Conservation (phyloP, 1,284 basidiomycete species). For the Calocybe gambosa region DNA sequence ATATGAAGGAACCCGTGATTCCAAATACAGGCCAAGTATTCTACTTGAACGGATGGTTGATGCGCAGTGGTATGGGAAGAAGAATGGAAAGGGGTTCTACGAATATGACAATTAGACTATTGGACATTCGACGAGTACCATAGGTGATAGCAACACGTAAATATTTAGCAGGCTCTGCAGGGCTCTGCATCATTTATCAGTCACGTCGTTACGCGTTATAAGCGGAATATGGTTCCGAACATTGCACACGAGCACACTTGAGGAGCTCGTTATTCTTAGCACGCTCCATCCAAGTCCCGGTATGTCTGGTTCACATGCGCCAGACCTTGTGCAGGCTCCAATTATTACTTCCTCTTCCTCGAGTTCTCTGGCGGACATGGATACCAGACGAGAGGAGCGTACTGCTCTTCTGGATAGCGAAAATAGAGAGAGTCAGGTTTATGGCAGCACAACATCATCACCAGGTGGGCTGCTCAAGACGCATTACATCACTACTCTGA, state of each 20-base stretch:
- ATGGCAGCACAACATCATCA: slow-evolving; percentile 19
- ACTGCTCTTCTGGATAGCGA: slow-evolving; percentile 26
- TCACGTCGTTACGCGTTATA: background rate
- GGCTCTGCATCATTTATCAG: background rate
- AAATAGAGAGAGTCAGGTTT: slow-evolving; percentile 18
- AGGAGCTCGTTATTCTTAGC: background rate
- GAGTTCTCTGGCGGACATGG: slow-evolving; percentile 31
- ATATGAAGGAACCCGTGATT: slow-evolving; percentile 84
- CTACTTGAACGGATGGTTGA: slow-evolving; percentile 94
- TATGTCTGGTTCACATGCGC: slow-evolving; percentile 7
- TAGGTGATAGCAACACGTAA: no score
- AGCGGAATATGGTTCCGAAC: background rate
- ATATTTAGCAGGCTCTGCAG: no score
- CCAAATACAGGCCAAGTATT: slow-evolving; percentile 94
- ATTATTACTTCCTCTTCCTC: slow-evolving; percentile 22
- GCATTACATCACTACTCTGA: background rate
- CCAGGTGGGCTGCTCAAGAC: slow-evolving; percentile 16
- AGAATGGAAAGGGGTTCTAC: slow-evolving; percentile 87
- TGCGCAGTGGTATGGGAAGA: slow-evolving; percentile 92
- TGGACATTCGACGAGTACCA: no score
- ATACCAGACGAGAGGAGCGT: slow-evolving; percentile 23
- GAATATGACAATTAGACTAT: slow-evolving; percentile 43
- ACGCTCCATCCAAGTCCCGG: background rate
- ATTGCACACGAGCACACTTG: background rate
- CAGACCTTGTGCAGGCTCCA: slow-evolving; percentile 9